Percentiles rank a stretch among this genome's conserved stretches.
Evolutionary conservation across 768 basidiomycete genomes (phyloP).

Genomic region (Tricholoma hemisulphureum): DNA sequence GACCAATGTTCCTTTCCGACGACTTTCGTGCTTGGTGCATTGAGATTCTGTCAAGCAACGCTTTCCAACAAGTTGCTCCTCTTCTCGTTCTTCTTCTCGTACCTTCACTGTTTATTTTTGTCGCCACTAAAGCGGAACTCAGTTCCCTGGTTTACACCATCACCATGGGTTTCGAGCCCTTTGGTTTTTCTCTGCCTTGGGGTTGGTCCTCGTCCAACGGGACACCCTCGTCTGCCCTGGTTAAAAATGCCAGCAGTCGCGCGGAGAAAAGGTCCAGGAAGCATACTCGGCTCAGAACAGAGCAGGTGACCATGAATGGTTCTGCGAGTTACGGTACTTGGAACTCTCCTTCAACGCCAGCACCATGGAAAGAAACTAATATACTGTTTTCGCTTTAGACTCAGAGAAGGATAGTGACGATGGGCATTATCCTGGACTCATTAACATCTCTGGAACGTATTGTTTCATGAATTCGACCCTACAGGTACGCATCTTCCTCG

Average conservation of each 20-base stretch:
- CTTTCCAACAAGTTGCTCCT: conserved; percentile 58
- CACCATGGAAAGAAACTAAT: not conserved
- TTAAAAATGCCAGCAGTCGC: conserved; percentile 13
- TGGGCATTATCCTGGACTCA: conserved; percentile 81
- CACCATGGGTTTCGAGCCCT: conserved; percentile 57
- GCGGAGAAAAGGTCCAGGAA: conserved; percentile 49
- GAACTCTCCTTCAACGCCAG: not conserved
- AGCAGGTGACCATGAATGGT: conserved; percentile 52
- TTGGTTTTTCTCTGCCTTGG: conserved; percentile 61
- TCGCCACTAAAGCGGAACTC: conserved; percentile 27
- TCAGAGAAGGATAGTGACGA: conserved; percentile 31
- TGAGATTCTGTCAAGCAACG: conserved; percentile 36
- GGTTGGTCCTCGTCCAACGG: conserved; percentile 46
- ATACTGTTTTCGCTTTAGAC: conserved; percentile 8
- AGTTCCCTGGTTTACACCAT: conserved; percentile 27
- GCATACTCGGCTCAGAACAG: conserved; percentile 49
- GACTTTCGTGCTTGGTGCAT: conserved; percentile 39
- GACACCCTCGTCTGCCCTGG: conserved; percentile 13
- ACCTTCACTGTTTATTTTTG: conserved; percentile 51
- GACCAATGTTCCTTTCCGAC: conserved; percentile 47
- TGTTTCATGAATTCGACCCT: conserved; percentile 98
- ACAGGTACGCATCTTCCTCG: conserved; percentile 51
- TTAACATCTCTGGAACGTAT: conserved; percentile 94
- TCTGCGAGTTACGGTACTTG: conserved; percentile 27
- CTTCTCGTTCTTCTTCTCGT: conserved; percentile 53